Percentiles rank a stretch among this genome's conserved stretches.
These are phyloP conservation scores for Pisolithus sp. DNA, from an alignment of 768 basidiomycete species.

Conservation along the genomic window DNA sequence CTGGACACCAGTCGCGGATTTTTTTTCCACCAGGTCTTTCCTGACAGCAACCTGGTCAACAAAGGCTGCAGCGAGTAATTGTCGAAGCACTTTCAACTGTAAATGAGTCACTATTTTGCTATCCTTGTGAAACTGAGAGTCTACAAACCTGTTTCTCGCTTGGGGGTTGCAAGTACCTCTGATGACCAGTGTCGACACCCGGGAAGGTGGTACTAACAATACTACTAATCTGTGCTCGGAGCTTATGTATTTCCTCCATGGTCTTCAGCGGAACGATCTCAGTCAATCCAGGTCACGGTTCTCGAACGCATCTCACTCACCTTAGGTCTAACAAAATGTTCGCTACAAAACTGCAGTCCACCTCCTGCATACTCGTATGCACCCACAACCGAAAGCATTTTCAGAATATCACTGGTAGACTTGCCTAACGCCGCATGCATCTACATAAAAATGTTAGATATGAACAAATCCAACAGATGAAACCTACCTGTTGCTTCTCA, in stretches of 20 bases:
- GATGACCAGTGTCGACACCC: slow-evolving; percentile 51
- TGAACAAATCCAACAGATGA: not conserved
- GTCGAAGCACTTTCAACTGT: slow-evolving; percentile 84
- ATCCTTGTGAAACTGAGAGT: not conserved
- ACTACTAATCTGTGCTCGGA: slow-evolving; percentile 80
- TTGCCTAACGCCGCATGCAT: slow-evolving; percentile 74
- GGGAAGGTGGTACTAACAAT: slow-evolving; percentile 81
- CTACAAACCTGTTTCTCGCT: slow-evolving; percentile 61
- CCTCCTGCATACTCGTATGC: slow-evolving; percentile 92
- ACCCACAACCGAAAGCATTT: slow-evolving; percentile 86
- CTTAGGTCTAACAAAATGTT: slow-evolving; percentile 88
- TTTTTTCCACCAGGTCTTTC: slow-evolving; percentile 69
- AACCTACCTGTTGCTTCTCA: slow-evolving; percentile 66
- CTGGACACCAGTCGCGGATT: slow-evolving; percentile 53
- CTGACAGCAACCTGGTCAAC: slow-evolving; percentile 94
- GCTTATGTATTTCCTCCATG: slow-evolving; percentile 98
- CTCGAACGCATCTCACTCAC: slow-evolving; percentile 34
- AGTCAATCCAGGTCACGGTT: not conserved
- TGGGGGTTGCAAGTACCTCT: slow-evolving; percentile 68
- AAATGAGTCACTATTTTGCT: slow-evolving; percentile 2
- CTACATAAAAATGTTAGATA: slow-evolving; percentile 32
- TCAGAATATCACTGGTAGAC: slow-evolving; percentile 79
- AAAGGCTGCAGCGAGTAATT: slow-evolving; percentile 82
- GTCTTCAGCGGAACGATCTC: slow-evolving; percentile 44
- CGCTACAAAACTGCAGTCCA: slow-evolving; percentile 70